Conservation (phyloP, 2,329 filamentous ascomycete genomes). For the Pseudopyricularia javanii region DNA sequence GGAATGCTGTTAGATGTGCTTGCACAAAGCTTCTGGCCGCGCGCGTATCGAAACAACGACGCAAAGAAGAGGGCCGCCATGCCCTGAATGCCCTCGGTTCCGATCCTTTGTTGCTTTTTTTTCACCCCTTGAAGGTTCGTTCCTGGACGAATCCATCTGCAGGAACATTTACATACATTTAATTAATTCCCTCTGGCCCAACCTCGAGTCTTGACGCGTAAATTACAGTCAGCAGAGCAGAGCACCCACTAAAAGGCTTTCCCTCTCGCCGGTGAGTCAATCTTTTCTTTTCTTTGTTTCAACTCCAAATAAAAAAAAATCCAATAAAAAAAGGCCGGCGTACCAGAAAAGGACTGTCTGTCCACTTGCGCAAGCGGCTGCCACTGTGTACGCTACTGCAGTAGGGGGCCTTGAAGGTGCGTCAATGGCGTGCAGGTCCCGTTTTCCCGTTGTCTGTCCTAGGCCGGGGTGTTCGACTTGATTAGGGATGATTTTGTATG, state of each 20-base stretch:
- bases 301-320: too few species aligned
- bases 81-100: neutral
- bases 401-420: neutral
- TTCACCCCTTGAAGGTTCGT: neutral
- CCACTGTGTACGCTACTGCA: neutral
- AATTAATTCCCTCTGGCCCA: too few species aligned
- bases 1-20: too few species aligned
- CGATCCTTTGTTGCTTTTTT: neutral
- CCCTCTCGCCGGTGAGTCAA: neutral
- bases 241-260: neutral
- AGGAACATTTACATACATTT: neutral
- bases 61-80: neutral
- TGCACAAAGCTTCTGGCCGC: neutral
- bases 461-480: neutral
- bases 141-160: neutral
- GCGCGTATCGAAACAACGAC: neutral
- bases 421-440: neutral
- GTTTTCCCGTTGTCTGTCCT: too few species aligned
- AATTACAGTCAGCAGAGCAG: too few species aligned
- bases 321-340: too few species aligned
- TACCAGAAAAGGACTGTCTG: neutral
- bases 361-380: neutral
- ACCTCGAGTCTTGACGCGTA: too few species aligned
- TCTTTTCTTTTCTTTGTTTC: neutral
- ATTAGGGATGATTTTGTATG: too few species aligned